These are phyloP conservation scores for Boletus sp. DNA, from an alignment of 768 basidiomycete species.

Conservation along the genomic window DNA sequence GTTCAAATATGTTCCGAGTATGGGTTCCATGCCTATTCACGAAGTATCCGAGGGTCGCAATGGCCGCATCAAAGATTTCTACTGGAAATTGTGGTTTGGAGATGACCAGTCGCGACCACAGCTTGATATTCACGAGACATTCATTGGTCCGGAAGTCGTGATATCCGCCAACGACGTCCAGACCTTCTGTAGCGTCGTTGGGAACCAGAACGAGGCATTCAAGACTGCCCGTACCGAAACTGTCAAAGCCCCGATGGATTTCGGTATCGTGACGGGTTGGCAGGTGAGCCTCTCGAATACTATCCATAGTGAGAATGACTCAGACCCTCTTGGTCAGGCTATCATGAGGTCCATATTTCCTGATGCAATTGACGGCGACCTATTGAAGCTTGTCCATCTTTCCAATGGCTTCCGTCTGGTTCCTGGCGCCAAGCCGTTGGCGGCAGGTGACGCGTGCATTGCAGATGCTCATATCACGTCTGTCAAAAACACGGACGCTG, in stretches of 20 bases:
- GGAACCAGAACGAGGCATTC: constrained; percentile 90
- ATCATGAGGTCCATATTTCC: constrained; percentile 99
- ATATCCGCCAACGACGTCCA: constrained; percentile 79
- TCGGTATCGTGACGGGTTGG: constrained; percentile 98
- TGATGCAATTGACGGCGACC: constrained; percentile 83
- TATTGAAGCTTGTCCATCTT: constrained; percentile 94
- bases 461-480: constrained; percentile 88
- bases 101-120: constrained; percentile 73
- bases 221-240: constrained; percentile 66
- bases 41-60: constrained; percentile 84
- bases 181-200: constrained; percentile 88
- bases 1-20: constrained; percentile 85
- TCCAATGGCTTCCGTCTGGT: constrained; percentile 95
- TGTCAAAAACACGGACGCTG: constrained; percentile 85
- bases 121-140: constrained; percentile 79
- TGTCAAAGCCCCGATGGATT: constrained; percentile 95
- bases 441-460: constrained; percentile 86
- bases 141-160: constrained; percentile 82
- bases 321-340: constrained; percentile 52
- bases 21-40: constrained; percentile 90
- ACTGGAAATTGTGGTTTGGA: constrained; percentile 98
- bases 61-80: constrained; percentile 91
- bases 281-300: constrained; percentile 56
- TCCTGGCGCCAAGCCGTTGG: constrained; percentile 70
- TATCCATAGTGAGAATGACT: constrained; percentile 3